phyloP scores from a whole-genome alignment of 2,329 filamentous ascomycete species.

The Sordariomycetes sp. region DNA sequence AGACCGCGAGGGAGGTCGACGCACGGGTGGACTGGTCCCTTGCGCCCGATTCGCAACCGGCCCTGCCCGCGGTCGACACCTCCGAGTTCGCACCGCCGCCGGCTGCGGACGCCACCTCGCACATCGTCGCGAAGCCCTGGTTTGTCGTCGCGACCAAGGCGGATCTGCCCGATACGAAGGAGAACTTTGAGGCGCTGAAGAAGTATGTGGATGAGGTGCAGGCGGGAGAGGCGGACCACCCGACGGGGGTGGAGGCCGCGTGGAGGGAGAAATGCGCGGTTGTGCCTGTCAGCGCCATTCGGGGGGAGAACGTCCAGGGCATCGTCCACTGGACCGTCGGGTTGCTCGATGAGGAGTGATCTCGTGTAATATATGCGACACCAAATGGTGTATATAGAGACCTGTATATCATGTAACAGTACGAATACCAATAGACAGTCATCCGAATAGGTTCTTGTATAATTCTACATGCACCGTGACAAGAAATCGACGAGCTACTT shows the following conservation, averaged over 20 bases:
- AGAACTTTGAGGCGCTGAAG: conserved; percentile 62
- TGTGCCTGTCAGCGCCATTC: conserved; percentile 84
- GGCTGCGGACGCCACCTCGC: conserved; percentile 33
- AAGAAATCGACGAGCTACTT: background rate
- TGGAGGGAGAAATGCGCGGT: conserved; percentile 55
- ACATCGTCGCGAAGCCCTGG: conserved; percentile 92
- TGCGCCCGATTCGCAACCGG: conserved; percentile 26
- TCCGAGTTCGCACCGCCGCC: conserved; percentile 6
- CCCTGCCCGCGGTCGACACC: background rate
- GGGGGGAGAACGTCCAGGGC: conserved; percentile 68
- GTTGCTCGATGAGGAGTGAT: conserved; percentile 41
- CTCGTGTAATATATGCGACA: background rate
- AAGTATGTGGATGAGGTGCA: conserved; percentile 60
- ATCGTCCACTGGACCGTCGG: conserved; percentile 65
- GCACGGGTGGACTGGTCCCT: conserved; percentile 47
- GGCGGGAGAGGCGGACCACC: conserved; percentile 55
- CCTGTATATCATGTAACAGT: background rate
- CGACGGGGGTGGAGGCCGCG: conserved; percentile 50
- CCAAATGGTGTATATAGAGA: background rate
- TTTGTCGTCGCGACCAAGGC: conserved; percentile 93
- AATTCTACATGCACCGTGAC: background rate
- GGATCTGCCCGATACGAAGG: conserved; percentile 67
- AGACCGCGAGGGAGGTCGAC: conserved; percentile 53
- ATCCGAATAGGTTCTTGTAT: background rate
- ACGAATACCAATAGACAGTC: background rate